Evolutionary conservation across 2,329 filamentous ascomycete genomes (phyloP).

Genomic region (Hypoxylon sp.): DNA sequence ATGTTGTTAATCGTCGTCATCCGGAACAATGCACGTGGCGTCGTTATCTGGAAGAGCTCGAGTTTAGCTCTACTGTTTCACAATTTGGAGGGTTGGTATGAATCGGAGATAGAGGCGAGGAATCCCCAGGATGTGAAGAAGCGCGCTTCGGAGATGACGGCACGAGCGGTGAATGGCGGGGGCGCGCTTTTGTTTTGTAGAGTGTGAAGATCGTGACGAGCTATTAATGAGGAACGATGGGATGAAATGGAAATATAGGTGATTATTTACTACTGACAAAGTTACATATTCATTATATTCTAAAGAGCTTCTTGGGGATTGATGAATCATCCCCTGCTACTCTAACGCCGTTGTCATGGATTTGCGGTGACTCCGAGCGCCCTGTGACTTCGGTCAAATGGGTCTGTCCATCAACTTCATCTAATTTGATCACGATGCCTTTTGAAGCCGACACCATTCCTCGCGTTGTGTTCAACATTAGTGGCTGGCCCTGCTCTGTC

Average conservation of each 20-base stretch:
- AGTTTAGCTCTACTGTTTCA: constrained; percentile 2
- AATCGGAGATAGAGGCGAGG: not conserved
- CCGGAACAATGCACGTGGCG: not conserved
- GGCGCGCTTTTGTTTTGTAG: not conserved
- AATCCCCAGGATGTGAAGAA: not conserved
- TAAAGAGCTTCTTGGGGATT: not conserved
- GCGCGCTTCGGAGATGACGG: not conserved
- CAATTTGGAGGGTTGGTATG: not conserved
- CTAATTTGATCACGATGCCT: not conserved
- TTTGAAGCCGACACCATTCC: not conserved
- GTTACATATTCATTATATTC: not conserved
- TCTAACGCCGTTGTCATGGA: not conserved
- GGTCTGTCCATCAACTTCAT: not conserved
- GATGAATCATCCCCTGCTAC: not conserved
- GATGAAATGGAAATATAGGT: not conserved
- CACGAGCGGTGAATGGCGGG: not conserved
- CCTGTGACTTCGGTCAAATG: not conserved
- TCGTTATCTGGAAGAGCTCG: constrained; percentile 1
- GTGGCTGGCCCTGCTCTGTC: not conserved
- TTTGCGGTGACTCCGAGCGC: not conserved
- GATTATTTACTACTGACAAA: not conserved
- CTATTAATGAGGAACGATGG: not conserved
- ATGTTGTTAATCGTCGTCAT: not conserved
- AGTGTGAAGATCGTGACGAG: not conserved
- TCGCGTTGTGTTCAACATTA: not conserved